Evolutionary conservation across 352 stramenopile genomes (phyloP), one percentile per base, ranked within the genome.

Genomic region (Phytophthora hibernalis): DNA sequence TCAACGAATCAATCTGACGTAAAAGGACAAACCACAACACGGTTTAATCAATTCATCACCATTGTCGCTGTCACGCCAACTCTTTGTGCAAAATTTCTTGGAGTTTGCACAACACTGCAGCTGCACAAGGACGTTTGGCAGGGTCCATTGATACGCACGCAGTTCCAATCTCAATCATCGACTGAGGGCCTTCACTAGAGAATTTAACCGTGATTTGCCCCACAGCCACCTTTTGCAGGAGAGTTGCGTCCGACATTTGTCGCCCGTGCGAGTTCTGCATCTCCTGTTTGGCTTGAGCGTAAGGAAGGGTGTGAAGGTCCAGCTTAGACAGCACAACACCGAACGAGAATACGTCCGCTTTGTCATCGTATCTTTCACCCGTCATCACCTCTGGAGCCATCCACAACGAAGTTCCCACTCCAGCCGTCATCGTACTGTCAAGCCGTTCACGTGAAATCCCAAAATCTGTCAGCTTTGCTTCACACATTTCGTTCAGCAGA

Each of bases 281-380:
- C n/a, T 38, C 47, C 26, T 54, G 47, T 16, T 54, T 54, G 24
- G n/a, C 26, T 16, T 24, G 24, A 42, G 56, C 55, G 59, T 74
- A 77, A 28, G 69, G 69, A 6, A 61, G 54, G 21, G 75, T 42
- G 42, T 74, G 80, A 43, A 69, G 80, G 37, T 87, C 77, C 6
- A 87, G 54, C 59, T 87, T 76, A 5, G 74, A 74, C 18, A 87
- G 56, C 16, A 87, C 71, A 20, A 87, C 73, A n/a, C 79, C 79
- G 42, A 76, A 85, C 38, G 79, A 87, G 56, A 79, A 87, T 28
- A 87, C 74, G 55, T 87, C 79, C 1, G 76, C 72, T 37, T 82
- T 82, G 45, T 82, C 69, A 5, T 67, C 65, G 60, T 87, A 87
- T 38, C 49, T 43, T 15, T 82, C 74, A 6, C 79, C 79, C 1